Conservation (phyloP, 23 red algal genomes). For the Gracilaria caudata region DNA sequence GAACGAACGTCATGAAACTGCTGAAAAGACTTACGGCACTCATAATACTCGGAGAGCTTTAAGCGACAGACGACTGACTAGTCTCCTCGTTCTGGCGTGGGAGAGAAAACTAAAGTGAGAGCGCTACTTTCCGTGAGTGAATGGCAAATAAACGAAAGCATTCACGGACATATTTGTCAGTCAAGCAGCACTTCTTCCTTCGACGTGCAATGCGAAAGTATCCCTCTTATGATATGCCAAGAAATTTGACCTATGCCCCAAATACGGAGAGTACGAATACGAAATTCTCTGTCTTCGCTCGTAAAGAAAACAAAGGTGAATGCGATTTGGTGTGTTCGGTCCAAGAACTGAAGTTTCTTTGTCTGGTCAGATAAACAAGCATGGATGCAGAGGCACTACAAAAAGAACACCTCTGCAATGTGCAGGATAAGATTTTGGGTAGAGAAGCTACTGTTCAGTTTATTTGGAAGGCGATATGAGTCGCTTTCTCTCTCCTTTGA, state of each 20-base stretch:
- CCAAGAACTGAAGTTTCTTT: too few relatives aligned
- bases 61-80: neutral
- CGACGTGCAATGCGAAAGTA: neutral
- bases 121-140: neutral
- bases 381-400: too few relatives aligned
- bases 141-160: neutral
- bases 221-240: neutral
- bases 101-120: neutral
- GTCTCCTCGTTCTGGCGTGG: too few relatives aligned
- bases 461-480: too few relatives aligned
- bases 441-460: too few relatives aligned
- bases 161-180: neutral
- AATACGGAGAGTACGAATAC: neutral
- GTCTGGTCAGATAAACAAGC: too few relatives aligned
- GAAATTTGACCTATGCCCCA: neutral
- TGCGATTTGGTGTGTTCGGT: too few relatives aligned
- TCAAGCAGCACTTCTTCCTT: neutral
- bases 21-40: neutral
- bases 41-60: neutral
- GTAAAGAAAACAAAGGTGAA: too few relatives aligned
- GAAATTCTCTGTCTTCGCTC: neutral
- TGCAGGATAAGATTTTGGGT: too few relatives aligned
- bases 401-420: too few relatives aligned
- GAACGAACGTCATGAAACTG: neutral
- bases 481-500: too few relatives aligned